Evolutionary conservation across 768 basidiomycete genomes (phyloP).

Genomic region (Calvatia gigantea): DNA sequence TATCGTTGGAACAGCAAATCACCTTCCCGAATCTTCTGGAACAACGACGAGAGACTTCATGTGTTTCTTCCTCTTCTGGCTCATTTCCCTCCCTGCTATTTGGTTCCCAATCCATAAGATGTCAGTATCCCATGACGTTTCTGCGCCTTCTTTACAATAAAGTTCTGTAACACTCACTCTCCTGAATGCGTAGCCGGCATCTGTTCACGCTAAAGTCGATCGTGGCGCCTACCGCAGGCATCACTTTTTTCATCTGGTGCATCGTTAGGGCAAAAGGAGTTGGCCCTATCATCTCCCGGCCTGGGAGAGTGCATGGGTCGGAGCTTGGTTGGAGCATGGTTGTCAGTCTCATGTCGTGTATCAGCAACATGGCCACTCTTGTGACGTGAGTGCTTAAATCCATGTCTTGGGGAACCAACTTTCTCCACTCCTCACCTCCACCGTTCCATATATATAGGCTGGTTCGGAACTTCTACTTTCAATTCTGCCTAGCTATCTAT

Average conservation of each 20-base stretch:
- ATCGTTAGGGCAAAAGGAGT: constrained; percentile 75
- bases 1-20: constrained; percentile 46
- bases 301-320: constrained; percentile 59
- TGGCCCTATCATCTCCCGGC: constrained; percentile 69
- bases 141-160: not conserved
- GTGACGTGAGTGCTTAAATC: constrained; percentile 44
- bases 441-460: not conserved
- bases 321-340: constrained; percentile 77
- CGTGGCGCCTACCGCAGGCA: constrained; percentile 65
- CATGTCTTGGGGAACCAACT: not conserved
- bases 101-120: constrained; percentile 84
- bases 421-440: not conserved
- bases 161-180: constrained; percentile 5
- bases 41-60: constrained; percentile 73
- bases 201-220: constrained; percentile 79
- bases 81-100: constrained; percentile 73
- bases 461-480: not conserved
- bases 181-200: constrained; percentile 47
- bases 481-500: constrained; percentile 7
- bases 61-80: constrained; percentile 87
- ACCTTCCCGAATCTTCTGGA: constrained; percentile 68
- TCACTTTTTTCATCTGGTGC: constrained; percentile 75
- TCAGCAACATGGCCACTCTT: constrained; percentile 77
- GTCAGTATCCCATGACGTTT: constrained; percentile 34
- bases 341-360: constrained; percentile 67